Evolutionary conservation across 768 basidiomycete genomes (phyloP), one percentile per base, ranked within the genome.

Genomic region (Hypholoma sublateritium): DNA sequence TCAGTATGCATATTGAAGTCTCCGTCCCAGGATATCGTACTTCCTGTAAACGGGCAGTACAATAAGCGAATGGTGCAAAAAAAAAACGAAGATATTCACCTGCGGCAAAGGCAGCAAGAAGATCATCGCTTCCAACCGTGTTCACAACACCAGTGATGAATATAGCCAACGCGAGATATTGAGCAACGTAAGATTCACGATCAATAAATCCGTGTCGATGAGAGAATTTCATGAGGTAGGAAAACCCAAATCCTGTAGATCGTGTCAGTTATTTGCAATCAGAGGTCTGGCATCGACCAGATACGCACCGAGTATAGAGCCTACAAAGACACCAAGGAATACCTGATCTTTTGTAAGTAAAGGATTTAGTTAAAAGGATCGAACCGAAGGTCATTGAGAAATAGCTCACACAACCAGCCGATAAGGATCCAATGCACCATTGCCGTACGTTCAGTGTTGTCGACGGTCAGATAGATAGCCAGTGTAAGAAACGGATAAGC

Each of bases 401-500:
- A 12, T 51, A 57, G 79, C 81, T 41, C 62, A 88, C 89, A 93
- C 52, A 91, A 67, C 85, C 91, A 92, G 5, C 93, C 91, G 52
- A 95, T 72, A 37, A 94, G 79, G 54, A 95, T 74, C 95, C 97
- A 97, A 66, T 95, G 83, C 13, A 78, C 84, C 28, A 97, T 74
- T 4, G 94, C 93, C 11, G 77, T 78, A 0, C 77, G 71, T 13
- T 74, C 77, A 3, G 85, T 81, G 0, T 79, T 66, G 61, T 96
- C 93, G 3, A 93, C 62, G 8, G 87, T 87, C 41, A 98, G 78
- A 69, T 96, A 98, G 11, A 98, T 78, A 3, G 95, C 84, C 51
- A 98, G 79, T 28, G 84, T 83, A 52, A 98, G 77, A 69, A 98
- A 98, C 0, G 95, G 95, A 69, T 95, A 97, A 1, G 95, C 94